Conservation (phyloP, 23 red algal species). For the Pyropia haitanensis region DNA sequence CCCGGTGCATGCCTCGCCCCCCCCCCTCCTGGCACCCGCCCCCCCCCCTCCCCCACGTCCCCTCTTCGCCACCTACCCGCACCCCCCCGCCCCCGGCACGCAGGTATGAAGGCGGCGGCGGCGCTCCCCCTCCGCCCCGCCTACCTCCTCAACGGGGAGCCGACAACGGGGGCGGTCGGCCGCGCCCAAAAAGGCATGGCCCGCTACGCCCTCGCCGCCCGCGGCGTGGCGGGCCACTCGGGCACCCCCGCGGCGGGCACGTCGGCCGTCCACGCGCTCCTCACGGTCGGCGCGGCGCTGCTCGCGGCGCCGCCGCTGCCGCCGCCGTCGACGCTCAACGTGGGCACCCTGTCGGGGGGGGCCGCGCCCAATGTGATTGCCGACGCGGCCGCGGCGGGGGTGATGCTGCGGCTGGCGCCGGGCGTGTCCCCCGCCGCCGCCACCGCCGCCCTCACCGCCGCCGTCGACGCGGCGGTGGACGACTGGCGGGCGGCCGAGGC, state of each 20-base stretch:
- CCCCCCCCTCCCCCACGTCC: too few relatives aligned
- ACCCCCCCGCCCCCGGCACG: not conserved
- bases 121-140: not conserved
- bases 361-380: conserved; percentile 32
- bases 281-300: conserved; percentile 6
- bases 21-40: too few relatives aligned
- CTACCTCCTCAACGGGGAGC: conserved; percentile 27
- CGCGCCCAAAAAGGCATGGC: conserved; percentile 39
- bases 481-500: not conserved
- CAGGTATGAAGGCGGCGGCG: conserved; percentile 23
- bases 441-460: too few relatives aligned
- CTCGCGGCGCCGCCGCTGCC: too few relatives aligned
- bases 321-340: conserved; percentile 21
- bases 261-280: conserved; percentile 20
- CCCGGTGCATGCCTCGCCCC: too few relatives aligned
- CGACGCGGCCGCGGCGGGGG: conserved; percentile 6
- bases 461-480: not conserved
- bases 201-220: conserved; percentile 2
- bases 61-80: too few relatives aligned
- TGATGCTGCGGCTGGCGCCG: conserved; percentile 21
- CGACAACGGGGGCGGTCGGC: conserved; percentile 18
- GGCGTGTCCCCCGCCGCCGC: too few relatives aligned
- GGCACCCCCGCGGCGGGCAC: conserved; percentile 35
- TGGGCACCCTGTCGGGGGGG: conserved; percentile 24
- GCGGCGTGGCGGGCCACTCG: conserved; percentile 30